These are phyloP conservation scores for Stropharia rugosoannulata DNA, from an alignment of 768 basidiomycete species.

Conservation along the genomic window DNA sequence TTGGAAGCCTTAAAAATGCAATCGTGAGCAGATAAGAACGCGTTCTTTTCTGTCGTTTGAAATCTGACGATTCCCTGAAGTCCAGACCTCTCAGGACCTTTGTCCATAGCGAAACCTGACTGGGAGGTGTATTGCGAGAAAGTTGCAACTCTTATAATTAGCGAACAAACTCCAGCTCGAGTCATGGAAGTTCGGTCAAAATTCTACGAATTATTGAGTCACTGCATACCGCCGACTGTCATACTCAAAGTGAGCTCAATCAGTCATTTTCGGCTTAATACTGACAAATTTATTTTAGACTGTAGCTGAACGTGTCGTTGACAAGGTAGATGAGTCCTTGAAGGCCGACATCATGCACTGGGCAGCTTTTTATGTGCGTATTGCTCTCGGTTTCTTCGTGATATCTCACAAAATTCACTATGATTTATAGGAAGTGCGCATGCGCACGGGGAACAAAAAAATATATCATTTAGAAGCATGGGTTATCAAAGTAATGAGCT, in stretches of 20 bases:
- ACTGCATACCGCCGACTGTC: constrained; percentile 93
- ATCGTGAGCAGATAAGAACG: constrained; percentile 55
- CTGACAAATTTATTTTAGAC: constrained; percentile 52
- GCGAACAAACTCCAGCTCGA: constrained; percentile 85
- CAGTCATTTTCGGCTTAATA: background rate
- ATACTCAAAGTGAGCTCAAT: constrained; percentile 73
- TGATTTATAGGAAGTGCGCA: constrained; percentile 77
- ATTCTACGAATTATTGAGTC: constrained; percentile 92
- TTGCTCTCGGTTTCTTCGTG: background rate
- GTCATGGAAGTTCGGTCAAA: constrained; percentile 92
- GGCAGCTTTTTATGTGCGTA: constrained; percentile 91
- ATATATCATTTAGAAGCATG: constrained; percentile 98
- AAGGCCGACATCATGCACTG: constrained; percentile 96
- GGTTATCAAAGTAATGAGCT: constrained; percentile 94
- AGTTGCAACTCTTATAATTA: constrained; percentile 85
- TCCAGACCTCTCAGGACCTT: constrained; percentile 77
- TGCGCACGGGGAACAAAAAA: constrained; percentile 85
- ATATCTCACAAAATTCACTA: constrained; percentile 1
- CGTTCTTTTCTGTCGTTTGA: background rate
- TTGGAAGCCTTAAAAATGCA: constrained; percentile 98
- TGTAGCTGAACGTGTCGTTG: constrained; percentile 83
- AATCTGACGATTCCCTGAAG: constrained; percentile 32
- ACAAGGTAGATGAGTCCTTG: constrained; percentile 84
- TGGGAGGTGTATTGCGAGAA: constrained; percentile 98
- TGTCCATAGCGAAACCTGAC: constrained; percentile 94